Evolutionary conservation across 805 yeast species (phyloP).

Genomic region (Candida hungchunana): DNA sequence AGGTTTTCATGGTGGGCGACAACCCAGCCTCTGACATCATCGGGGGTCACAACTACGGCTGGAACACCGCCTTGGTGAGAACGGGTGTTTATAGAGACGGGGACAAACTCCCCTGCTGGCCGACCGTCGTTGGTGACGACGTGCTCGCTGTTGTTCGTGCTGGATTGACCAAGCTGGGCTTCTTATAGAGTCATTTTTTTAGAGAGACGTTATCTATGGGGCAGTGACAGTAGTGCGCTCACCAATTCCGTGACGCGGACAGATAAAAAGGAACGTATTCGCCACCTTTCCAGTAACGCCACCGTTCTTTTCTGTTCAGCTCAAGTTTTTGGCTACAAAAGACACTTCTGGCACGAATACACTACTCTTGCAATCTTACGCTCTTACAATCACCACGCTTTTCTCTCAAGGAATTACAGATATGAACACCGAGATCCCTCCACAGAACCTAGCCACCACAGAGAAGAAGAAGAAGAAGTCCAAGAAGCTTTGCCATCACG

Average conservation of each 20-base stretch:
- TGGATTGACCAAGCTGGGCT: constrained; percentile 19
- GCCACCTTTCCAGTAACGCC: constrained; percentile 2
- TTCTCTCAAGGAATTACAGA: neutral
- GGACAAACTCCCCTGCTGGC: constrained; percentile 40
- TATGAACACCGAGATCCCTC: constrained; percentile 1
- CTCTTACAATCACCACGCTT: neutral
- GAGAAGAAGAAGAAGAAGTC: constrained; percentile 27
- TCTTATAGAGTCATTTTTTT: constrained; percentile 5
- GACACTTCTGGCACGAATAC: neutral
- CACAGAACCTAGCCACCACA: constrained; percentile 3
- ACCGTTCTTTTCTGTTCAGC: too few relatives aligned
- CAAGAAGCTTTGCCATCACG: constrained; percentile 27
- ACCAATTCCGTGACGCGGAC: constrained; percentile 2
- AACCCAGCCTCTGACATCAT: constrained; percentile 90
- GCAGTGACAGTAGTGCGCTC: constrained; percentile 1
- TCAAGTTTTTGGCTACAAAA: constrained; percentile 2
- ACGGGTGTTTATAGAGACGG: constrained; percentile 81
- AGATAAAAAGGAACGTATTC: constrained; percentile 1
- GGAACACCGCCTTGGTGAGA: constrained; percentile 80
- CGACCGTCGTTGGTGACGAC: constrained; percentile 46
- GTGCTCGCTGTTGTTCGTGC: constrained; percentile 47
- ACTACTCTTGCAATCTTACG: neutral
- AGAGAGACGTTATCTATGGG: neutral
- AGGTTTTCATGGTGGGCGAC: constrained; percentile 95
- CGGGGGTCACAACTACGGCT: constrained; percentile 85